Conservation (phyloP, 352 stramenopile species). For the Elongisporangium anandrum region DNA sequence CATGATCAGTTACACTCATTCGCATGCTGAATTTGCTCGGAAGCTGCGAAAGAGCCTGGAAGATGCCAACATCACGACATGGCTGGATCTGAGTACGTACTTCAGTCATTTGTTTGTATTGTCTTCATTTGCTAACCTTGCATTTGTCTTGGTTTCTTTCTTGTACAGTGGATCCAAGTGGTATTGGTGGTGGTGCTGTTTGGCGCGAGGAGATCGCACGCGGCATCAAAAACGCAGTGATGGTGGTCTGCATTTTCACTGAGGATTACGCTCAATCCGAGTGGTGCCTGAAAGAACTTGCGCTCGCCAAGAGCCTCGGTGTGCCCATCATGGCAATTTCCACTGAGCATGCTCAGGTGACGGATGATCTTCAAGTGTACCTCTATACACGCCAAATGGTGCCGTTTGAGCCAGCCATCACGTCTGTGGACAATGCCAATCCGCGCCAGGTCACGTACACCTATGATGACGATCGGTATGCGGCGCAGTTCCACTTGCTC, state of each 20-base stretch:
- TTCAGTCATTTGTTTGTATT: background rate
- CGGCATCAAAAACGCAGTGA: constrained; percentile 67
- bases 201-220: constrained; percentile 81
- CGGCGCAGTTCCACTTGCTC: constrained; percentile 52
- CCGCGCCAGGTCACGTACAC: constrained; percentile 56
- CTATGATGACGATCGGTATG: constrained; percentile 59
- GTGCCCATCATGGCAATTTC: constrained; percentile 70
- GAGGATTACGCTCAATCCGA: constrained; percentile 70
- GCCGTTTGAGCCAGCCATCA: constrained; percentile 71
- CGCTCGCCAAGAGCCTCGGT: constrained; percentile 61
- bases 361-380: constrained; percentile 80
- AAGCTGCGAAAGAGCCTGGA: constrained; percentile 71
- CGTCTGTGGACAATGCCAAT: constrained; percentile 45
- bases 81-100: constrained; percentile 61
- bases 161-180: constrained; percentile 54
- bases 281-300: constrained; percentile 81
- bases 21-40: constrained; percentile 64
- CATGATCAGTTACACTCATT: constrained; percentile 88
- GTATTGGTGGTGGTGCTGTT: constrained; percentile 73
- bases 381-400: constrained; percentile 83
- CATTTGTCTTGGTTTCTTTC: background rate
- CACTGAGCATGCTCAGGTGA: constrained; percentile 46
- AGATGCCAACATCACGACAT: constrained; percentile 68
- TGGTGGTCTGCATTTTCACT: constrained; percentile 70
- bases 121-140: background rate